Evolutionary conservation across 257 asterid species (phyloP).

Genomic region (Phtheirospermum japonicum): DNA sequence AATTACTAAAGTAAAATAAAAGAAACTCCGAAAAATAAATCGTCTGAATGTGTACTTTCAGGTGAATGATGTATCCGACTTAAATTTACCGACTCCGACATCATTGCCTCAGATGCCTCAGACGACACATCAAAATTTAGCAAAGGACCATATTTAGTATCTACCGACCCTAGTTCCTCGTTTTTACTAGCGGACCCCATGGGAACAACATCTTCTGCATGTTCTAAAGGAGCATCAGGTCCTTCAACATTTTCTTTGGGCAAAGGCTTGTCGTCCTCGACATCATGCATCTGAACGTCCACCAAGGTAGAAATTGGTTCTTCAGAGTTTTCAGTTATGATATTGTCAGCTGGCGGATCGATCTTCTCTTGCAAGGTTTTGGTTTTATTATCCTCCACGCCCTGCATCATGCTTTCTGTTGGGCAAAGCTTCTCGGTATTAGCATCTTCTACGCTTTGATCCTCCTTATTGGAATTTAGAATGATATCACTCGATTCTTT

Average conservation of each 20-base stretch:
- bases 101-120: constrained; percentile 68
- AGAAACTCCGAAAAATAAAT: constrained; percentile 53
- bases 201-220: constrained; percentile 28
- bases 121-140: constrained; percentile 54
- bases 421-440: constrained; percentile 34
- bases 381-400: constrained; percentile 24
- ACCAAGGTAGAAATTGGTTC: constrained; percentile 25
- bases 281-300: constrained; percentile 27
- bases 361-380: constrained; percentile 26
- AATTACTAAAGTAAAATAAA: constrained; percentile 45
- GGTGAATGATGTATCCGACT: constrained; percentile 99
- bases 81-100: constrained; percentile 70
- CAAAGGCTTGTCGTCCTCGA: constrained; percentile 20
- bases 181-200: constrained; percentile 24
- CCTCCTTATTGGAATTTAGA: constrained; percentile 34
- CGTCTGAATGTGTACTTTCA: constrained; percentile 98
- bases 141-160: constrained; percentile 47
- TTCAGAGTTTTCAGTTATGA: constrained; percentile 30
- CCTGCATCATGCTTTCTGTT: constrained; percentile 25
- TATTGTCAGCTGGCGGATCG: constrained; percentile 30
- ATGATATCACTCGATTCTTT: constrained; percentile 21
- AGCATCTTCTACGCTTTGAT: constrained; percentile 24
- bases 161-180: constrained; percentile 43
- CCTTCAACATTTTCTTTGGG: constrained; percentile 37
- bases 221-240: constrained; percentile 29